A percentile compares a stretch with the other conserved stretches of the same genome.
Evolutionary conservation across 257 asterid genomes (phyloP).

Genomic region (Eustoma russellianum): DNA sequence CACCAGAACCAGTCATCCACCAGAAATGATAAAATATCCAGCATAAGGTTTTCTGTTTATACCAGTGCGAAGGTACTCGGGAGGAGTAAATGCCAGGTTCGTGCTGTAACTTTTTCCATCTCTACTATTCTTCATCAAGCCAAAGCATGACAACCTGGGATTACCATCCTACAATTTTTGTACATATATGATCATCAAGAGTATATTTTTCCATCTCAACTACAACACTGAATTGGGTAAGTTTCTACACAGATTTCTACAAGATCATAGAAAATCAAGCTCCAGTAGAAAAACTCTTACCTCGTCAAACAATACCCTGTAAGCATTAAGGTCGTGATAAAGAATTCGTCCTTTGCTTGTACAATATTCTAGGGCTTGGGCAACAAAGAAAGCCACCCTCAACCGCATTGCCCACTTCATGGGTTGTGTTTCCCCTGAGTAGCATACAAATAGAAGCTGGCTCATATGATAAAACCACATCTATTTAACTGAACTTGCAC

Average conservation of each 20-base stretch:
- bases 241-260: neutral
- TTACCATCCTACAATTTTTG: constrained; percentile 33
- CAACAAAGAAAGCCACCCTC: constrained; percentile 83
- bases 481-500: neutral
- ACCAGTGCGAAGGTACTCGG: constrained; percentile 65
- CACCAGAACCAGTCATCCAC: too few species aligned
- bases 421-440: constrained; percentile 92
- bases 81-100: constrained; percentile 67
- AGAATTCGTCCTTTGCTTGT: constrained; percentile 80
- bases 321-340: constrained; percentile 96
- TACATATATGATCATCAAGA: neutral
- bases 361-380: constrained; percentile 89
- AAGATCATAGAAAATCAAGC: neutral
- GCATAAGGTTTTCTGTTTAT: neutral
- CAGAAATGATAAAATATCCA: too few species aligned
- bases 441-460: constrained; percentile 11
- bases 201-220: neutral
- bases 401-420: constrained; percentile 99
- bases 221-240: neutral
- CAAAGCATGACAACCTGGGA: constrained; percentile 65
- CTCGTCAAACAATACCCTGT: constrained; percentile 81
- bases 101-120: constrained; percentile 77
- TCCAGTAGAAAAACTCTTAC: constrained; percentile 28
- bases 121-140: constrained; percentile 61
- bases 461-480: too few species aligned